phyloP scores from a whole-genome alignment of 2,329 filamentous ascomycete genomes.

The Venturia pyrina region DNA sequence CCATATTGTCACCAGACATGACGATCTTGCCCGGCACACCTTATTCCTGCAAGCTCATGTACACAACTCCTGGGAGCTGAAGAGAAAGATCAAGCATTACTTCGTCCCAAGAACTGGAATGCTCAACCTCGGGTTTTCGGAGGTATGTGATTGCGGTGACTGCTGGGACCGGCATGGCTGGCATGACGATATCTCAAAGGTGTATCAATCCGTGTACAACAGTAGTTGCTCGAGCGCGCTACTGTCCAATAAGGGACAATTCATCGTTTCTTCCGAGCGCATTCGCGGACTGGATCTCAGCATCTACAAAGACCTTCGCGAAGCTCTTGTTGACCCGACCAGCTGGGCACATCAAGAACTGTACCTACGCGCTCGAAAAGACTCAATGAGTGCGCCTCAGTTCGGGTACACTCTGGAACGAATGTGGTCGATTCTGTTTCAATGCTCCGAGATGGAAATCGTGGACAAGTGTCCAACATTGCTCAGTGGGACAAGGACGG shows the following conservation, averaged over 20 bases:
- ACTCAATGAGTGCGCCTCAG: slow-evolving; percentile 22
- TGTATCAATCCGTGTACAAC: slow-evolving; percentile 22
- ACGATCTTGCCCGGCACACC: slow-evolving; percentile 34
- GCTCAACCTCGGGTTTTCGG: slow-evolving; percentile 31
- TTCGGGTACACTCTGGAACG: slow-evolving; percentile 29
- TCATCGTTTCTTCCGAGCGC: slow-evolving; percentile 35
- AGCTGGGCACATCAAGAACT: slow-evolving; percentile 20
- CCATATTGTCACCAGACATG: slow-evolving; percentile 35
- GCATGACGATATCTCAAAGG: slow-evolving; percentile 30
- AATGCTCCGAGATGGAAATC: slow-evolving; percentile 21
- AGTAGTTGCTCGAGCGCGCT: slow-evolving; percentile 24
- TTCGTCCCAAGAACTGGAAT: slow-evolving; percentile 33
- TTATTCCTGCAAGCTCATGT: slow-evolving; percentile 38
- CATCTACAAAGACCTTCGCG: slow-evolving; percentile 25
- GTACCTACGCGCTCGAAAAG: slow-evolving; percentile 16
- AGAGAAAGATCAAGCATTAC: slow-evolving; percentile 30
- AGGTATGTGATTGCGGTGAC: slow-evolving; percentile 27
- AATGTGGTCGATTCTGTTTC: slow-evolving; percentile 27
- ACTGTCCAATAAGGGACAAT: slow-evolving; percentile 38
- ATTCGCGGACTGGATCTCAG: slow-evolving; percentile 28
- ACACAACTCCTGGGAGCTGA: slow-evolving; percentile 29
- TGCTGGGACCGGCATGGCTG: slow-evolving; percentile 34
- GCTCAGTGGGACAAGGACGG: slow-evolving; percentile 17
- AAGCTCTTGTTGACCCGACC: slow-evolving; percentile 19
- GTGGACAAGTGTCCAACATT: slow-evolving; percentile 18